Conservation (phyloP, 768 basidiomycete genomes). For the Heimioporus sp. region DNA sequence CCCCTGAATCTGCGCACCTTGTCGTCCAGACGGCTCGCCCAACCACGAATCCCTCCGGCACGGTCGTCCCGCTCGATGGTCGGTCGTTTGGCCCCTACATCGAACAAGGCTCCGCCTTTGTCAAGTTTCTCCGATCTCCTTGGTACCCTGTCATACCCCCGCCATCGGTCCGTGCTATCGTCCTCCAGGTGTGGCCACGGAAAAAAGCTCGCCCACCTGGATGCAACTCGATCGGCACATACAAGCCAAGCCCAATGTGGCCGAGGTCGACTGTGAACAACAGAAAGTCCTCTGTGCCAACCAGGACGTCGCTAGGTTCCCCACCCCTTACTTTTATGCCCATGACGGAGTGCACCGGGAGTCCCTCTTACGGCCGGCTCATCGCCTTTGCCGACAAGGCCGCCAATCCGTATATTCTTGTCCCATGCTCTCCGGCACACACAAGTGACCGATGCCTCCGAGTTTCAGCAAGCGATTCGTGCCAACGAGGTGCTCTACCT, state of each 20-base stretch:
- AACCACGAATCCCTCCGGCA: constrained; percentile 24
- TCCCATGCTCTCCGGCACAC: constrained; percentile 8
- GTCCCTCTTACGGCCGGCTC: constrained; percentile 68
- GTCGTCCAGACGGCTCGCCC: constrained; percentile 14
- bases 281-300: constrained; percentile 62
- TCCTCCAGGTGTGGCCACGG: constrained; percentile 83
- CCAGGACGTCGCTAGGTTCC: constrained; percentile 76
- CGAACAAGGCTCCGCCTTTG: constrained; percentile 50
- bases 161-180: background rate
- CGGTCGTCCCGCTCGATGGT: constrained; percentile 21
- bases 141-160: constrained; percentile 50
- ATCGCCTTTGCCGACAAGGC: constrained; percentile 76
- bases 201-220: constrained; percentile 90
- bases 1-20: constrained; percentile 1
- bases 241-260: constrained; percentile 71
- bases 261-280: constrained; percentile 87
- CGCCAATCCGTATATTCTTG: constrained; percentile 55
- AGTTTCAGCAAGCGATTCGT: constrained; percentile 8
- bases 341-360: constrained; percentile 72
- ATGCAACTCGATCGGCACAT: constrained; percentile 66
- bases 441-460: constrained; percentile 13
- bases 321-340: constrained; percentile 72
- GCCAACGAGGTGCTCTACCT: constrained; percentile 37
- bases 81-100: constrained; percentile 41
- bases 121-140: constrained; percentile 90